These are phyloP conservation scores for Rhizomucor pusillus DNA, from an alignment of 371 early-diverging fungal species.

Conservation along the genomic window DNA sequence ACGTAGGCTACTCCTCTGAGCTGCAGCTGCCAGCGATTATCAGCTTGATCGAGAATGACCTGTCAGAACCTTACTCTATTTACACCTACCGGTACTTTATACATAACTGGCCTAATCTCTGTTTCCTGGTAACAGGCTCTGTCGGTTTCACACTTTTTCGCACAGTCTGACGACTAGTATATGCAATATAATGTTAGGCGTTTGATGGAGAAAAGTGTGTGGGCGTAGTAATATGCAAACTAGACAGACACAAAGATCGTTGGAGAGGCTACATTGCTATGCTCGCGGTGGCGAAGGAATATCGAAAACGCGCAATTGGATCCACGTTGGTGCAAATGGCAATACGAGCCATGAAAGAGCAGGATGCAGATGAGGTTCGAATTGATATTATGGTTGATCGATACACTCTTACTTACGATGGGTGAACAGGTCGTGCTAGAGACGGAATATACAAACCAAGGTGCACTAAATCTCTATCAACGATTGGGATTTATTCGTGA, in stretches of 20 bases:
- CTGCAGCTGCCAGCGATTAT: constrained; percentile 72
- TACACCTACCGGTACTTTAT: constrained; percentile 98
- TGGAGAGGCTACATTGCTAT: constrained; percentile 95
- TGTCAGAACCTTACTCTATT: constrained; percentile 95
- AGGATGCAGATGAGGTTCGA: constrained; percentile 84
- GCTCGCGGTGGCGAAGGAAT: constrained; percentile 84
- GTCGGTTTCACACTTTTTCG: background rate
- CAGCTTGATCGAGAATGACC: constrained; percentile 81
- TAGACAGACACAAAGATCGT: constrained; percentile 73
- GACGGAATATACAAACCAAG: constrained; percentile 87
- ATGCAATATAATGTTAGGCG: constrained; percentile 38
- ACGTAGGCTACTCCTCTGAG: constrained; percentile 64
- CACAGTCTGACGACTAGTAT: background rate
- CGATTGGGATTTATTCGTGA: constrained; percentile 92
- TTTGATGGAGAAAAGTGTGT: constrained; percentile 62
- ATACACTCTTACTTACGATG: background rate
- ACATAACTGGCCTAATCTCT: constrained; percentile 85
- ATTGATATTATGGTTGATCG: background rate
- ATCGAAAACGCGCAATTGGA: constrained; percentile 81
- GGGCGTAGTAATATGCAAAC: constrained; percentile 88
- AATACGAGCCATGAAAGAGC: constrained; percentile 69
- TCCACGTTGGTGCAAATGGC: constrained; percentile 72
- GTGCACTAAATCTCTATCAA: constrained; percentile 86
- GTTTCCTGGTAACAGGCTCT: constrained; percentile 63
- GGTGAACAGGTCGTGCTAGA: constrained; percentile 80